phyloP scores from a whole-genome alignment of 257 asterid species.

The Jacaranda copaia region DNA sequence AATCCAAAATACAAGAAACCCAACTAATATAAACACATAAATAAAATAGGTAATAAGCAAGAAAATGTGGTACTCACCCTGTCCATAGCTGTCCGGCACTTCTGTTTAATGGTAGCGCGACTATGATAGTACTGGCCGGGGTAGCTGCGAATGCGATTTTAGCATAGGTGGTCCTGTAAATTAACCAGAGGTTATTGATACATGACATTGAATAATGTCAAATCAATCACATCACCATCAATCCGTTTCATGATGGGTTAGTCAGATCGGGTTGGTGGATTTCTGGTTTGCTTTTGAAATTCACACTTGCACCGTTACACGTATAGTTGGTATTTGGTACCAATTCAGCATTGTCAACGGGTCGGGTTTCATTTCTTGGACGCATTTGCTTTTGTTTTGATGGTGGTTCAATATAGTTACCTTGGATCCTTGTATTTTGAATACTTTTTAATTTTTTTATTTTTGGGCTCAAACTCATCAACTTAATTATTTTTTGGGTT shows the following conservation, averaged over 20 bases:
- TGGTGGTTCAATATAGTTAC: no score
- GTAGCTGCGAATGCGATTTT: constrained; percentile 12
- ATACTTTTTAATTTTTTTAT: no score
- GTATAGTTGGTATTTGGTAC: background rate
- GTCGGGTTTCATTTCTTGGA: constrained; percentile 28
- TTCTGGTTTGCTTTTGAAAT: constrained; percentile 56
- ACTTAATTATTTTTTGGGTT: no score
- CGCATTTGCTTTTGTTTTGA: no score
- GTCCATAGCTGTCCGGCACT: constrained; percentile 36
- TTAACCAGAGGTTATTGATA: constrained; percentile 35
- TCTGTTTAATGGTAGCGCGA: constrained; percentile 25
- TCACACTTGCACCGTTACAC: constrained; percentile 32
- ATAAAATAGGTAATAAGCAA: background rate
- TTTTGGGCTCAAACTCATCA: no score
- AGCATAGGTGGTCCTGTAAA: constrained; percentile 32
- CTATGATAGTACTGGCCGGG: constrained; percentile 22
- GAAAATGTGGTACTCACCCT: constrained; percentile 23
- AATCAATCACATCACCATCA: constrained; percentile 58
- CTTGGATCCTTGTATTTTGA: no score
- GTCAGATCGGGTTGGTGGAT: constrained; percentile 58
- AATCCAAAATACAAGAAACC: no score
- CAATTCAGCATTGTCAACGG: constrained; percentile 37
- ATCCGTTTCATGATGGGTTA: constrained; percentile 43
- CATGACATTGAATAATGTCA: constrained; percentile 40
- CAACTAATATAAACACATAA: no score